These are phyloP conservation scores for Podospora anserina DNA, from an alignment of 495 filamentous ascomycete genomes.

Conservation along the genomic window DNA sequence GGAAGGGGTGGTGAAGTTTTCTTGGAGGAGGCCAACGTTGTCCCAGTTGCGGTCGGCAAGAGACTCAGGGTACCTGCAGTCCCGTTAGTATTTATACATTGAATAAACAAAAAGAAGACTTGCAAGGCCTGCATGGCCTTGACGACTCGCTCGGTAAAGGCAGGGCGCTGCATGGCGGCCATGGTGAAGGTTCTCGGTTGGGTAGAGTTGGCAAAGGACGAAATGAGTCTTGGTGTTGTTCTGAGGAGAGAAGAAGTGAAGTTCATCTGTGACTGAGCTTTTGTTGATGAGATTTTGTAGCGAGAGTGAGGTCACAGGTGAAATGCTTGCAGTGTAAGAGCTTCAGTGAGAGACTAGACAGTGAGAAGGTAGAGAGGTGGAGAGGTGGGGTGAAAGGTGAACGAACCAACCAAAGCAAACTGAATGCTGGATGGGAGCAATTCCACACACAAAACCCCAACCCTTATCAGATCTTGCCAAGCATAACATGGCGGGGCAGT, in stretches of 20 bases:
- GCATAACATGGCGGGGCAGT: slow-evolving; percentile 17
- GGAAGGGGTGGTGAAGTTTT: slow-evolving; percentile 27
- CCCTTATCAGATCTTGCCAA: slow-evolving; percentile 9
- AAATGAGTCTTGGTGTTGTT: slow-evolving; percentile 1
- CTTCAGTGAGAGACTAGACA: not conserved
- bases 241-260: not conserved
- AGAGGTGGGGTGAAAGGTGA: not conserved
- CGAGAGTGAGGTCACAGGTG: not conserved
- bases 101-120: slow-evolving; percentile 28
- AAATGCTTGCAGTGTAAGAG: not conserved
- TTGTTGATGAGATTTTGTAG: slow-evolving; percentile 1
- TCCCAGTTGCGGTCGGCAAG: slow-evolving; percentile 90
- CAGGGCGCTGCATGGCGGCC: slow-evolving; percentile 33
- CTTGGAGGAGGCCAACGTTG: slow-evolving; percentile 59
- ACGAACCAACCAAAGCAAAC: too few species aligned
- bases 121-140: slow-evolving; percentile 79
- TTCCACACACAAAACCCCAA: slow-evolving; percentile 12
- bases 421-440: not conserved
- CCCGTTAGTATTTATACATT: too few species aligned
- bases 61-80: slow-evolving; percentile 74
- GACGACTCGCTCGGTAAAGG: slow-evolving; percentile 76
- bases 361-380: not conserved
- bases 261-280: slow-evolving; percentile 17
- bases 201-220: not conserved
- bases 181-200: slow-evolving; percentile 17